These are phyloP conservation scores for Sporisorium sorghi DNA, from an alignment of 1,284 basidiomycete genomes.

Conservation along the genomic window DNA sequence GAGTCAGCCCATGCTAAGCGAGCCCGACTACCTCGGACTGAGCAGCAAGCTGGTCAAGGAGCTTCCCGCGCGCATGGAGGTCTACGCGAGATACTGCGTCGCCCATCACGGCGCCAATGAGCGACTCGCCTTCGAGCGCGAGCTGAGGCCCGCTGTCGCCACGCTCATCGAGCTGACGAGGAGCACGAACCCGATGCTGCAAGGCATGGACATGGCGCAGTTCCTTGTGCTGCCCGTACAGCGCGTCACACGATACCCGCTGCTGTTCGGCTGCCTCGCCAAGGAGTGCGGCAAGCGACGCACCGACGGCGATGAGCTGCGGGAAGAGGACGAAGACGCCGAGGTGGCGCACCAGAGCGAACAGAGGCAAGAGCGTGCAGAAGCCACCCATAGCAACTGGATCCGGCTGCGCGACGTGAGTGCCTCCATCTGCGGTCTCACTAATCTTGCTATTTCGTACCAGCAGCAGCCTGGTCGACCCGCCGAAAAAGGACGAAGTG, in stretches of 20 bases:
- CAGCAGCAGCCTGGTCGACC: constrained; percentile 13
- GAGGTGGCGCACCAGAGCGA: constrained; percentile 1
- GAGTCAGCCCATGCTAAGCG: neutral
- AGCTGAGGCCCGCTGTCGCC: constrained; percentile 18
- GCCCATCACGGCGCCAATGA: constrained; percentile 16
- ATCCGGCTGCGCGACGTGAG: constrained; percentile 12
- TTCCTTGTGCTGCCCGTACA: constrained; percentile 27
- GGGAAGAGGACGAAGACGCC: constrained; percentile 19
- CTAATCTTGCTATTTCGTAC: constrained; percentile 30
- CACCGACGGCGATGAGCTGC: constrained; percentile 11
- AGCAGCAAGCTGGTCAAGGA: constrained; percentile 18
- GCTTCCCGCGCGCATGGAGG: constrained; percentile 25
- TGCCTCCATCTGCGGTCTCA: constrained; percentile 21
- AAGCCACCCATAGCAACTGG: constrained; percentile 20
- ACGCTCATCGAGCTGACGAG: constrained; percentile 22
- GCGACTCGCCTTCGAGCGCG: constrained; percentile 19
- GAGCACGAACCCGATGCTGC: constrained; percentile 24
- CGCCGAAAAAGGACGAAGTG: neutral
- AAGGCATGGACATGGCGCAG: constrained; percentile 31
- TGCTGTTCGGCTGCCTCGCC: constrained; percentile 29
- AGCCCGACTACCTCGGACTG: constrained; percentile 19
- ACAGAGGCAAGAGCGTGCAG: constrained; percentile 10
- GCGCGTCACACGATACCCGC: constrained; percentile 25
- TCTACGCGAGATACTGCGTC: constrained; percentile 24
- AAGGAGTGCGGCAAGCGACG: constrained; percentile 23